Base-by-base conservation (phyloP, 1,284 basidiomycete genomes). In the Heterobasidion occidentale region DNA sequence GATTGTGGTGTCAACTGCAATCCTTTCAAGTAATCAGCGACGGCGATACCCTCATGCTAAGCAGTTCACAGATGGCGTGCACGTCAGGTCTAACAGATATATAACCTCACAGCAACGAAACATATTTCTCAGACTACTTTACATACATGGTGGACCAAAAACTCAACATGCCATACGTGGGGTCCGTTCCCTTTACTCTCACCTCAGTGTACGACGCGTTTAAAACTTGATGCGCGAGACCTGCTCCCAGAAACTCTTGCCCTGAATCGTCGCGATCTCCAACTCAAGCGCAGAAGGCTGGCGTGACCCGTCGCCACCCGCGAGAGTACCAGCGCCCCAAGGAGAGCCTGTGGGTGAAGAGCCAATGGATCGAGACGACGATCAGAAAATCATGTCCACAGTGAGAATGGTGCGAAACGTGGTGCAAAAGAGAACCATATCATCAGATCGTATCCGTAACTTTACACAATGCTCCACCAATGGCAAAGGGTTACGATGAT, bases 321-420 rank as follows among this genome's bases (percentile, higher is more conserved):
- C 82, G 65, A 86, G 78, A 46, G 86, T 87, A 36, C 87, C 87
- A 36, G 87, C 83, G 61, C 87, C 88, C 85, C 83, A 90, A n/a
- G 84, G 78, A 58, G 79, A 84, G 46, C 83, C 83, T 84, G 58
- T 27, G 36, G 52, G 33, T 14, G 27, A 56, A 19, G 45, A 38
- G 20, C 7, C n/a, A 49, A 49, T 49, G 12, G 42, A 45, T 7
- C 14, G 12, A 45, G 42, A 27, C 27, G 14, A 17, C 7, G 14
- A 45, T 14, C 47, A 49, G 20, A 14, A 49, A 12, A 20, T 7
- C 9, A 27, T 49, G n/a, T 27, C 14, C 47, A 12, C 47, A 49
- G 3, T 20, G n/a, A 49, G 47, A 5, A 45, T 14, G 15, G 9
- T 20, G 20, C 12, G 47, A 27, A 12, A 20, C 47, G 20, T 49